Base-by-base conservation (phyloP, 2,329 filamentous ascomycete genomes). In the Parascedosporium putredinis region DNA sequence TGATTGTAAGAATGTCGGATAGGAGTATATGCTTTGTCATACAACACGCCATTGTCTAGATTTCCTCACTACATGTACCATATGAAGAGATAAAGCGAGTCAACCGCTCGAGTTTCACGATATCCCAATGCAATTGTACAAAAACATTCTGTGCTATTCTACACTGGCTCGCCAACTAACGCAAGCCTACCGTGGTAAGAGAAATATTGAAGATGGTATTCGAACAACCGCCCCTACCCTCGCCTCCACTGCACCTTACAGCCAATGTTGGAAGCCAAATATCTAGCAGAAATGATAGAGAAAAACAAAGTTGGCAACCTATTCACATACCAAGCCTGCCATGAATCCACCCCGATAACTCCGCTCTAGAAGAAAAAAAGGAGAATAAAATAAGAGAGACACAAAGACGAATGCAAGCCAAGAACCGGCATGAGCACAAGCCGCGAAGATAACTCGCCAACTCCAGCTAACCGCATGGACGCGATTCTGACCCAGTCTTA, bases 101-200 rank as follows among this genome's bases (percentile, higher is more conserved):
- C 10, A 40, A 18, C 36, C n/a, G 36, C 36, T 40, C 36, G 20
- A 22, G 36, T 40, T 40, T 40, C 36, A 40, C 23, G 20, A 31
- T 45, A 45, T 45, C 14, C 43, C 27, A 45, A 45, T 45, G 43
- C 43, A 45, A 45, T 45, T 45, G 43, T 45, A 27, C 23, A 40
- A 40, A 10, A 40, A 40, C 36, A 22, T 18, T 40, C 36, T 40
- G 36, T 18, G 18, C 36, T 40, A 40, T 18, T 40, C 36, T 40
- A 40, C 36, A 22, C 18, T 8, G 9, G 18, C 36, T 40, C 36
- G 36, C 6, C n/a, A 40, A 18, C 18, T 20, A 40, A 40, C 36
- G 18, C 36, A 18, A 40, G 36, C 36, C 9, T 12, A 10, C 18
- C 36, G n/a, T 40, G 36, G 22, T 40, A n/a, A 18, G 18, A 18